A percentile compares a stretch with the other conserved stretches of the same genome.
Evolutionary conservation across 73 alveolate genomes (phyloP).

Genomic region (Stentor roeselii): DNA sequence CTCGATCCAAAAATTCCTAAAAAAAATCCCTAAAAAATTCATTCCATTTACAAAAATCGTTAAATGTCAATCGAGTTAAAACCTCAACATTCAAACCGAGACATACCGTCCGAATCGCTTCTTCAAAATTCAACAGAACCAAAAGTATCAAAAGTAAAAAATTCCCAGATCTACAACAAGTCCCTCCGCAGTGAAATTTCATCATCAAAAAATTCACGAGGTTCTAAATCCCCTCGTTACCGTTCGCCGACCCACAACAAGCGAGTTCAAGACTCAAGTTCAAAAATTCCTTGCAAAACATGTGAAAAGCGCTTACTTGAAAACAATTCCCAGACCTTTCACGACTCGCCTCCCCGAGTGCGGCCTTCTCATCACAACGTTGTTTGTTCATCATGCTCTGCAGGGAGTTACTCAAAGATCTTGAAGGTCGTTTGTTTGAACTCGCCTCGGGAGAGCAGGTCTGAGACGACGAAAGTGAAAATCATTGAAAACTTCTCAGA

Average conservation of each 20-base stretch:
- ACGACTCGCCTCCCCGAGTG: conserved; percentile 4
- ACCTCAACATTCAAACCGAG: not conserved
- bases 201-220: not conserved
- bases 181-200: not conserved
- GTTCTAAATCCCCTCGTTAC: not conserved
- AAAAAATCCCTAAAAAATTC: no score
- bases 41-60: no score
- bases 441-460: not conserved
- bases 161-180: not conserved
- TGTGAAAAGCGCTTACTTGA: not conserved
- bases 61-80: not conserved
- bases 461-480: not conserved
- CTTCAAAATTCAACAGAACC: not conserved
- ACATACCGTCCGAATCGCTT: not conserved
- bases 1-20: no score
- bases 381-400: not conserved
- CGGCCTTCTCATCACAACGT: conserved; percentile 11
- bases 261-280: not conserved
- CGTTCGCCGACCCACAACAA: not conserved
- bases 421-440: not conserved
- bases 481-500: not conserved
- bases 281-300: not conserved
- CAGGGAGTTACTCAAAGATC: not conserved
- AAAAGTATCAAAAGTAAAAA: no score
- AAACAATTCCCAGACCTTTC: not conserved